Evolutionary conservation across 202 grass and related monocot species (phyloP).

Genomic region (Zizania palustris): DNA sequence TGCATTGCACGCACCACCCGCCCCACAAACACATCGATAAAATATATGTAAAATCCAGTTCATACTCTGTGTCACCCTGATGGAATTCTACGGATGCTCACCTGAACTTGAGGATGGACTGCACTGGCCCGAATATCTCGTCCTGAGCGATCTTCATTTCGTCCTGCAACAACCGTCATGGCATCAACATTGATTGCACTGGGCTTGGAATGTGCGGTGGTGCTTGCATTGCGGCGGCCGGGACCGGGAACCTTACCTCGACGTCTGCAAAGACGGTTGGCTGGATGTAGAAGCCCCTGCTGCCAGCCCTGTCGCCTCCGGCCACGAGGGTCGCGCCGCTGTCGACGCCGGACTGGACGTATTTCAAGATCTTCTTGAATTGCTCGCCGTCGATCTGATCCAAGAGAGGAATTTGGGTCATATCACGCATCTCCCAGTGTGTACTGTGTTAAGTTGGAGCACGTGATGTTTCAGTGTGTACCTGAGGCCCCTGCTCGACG

Average conservation of each 20-base stretch:
- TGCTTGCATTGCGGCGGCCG: background rate
- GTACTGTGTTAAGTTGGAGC: too few species aligned
- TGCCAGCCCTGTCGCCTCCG: constrained; percentile 53
- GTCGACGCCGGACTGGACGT: constrained; percentile 58
- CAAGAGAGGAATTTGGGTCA: background rate
- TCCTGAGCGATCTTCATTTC: constrained; percentile 68
- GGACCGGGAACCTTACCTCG: constrained; percentile 29
- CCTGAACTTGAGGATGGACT: constrained; percentile 82
- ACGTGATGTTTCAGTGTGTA: background rate
- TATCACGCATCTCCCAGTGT: background rate
- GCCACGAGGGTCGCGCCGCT: constrained; percentile 65
- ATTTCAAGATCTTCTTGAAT: constrained; percentile 70
- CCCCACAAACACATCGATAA: background rate
- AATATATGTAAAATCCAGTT: background rate
- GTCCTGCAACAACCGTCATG: constrained; percentile 40
- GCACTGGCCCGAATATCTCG: constrained; percentile 81
- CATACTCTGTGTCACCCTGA: background rate
- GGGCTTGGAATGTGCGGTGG: background rate
- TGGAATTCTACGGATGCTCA: constrained; percentile 24
- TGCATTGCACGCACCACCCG: background rate
- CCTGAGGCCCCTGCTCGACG: constrained; percentile 80
- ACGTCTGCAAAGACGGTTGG: constrained; percentile 73
- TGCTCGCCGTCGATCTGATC: constrained; percentile 65
- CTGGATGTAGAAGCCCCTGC: constrained; percentile 65
- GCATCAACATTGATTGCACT: background rate